Conservation (phyloP, 371 early-diverging fungal genomes). For the Phascolomyces articulosus region DNA sequence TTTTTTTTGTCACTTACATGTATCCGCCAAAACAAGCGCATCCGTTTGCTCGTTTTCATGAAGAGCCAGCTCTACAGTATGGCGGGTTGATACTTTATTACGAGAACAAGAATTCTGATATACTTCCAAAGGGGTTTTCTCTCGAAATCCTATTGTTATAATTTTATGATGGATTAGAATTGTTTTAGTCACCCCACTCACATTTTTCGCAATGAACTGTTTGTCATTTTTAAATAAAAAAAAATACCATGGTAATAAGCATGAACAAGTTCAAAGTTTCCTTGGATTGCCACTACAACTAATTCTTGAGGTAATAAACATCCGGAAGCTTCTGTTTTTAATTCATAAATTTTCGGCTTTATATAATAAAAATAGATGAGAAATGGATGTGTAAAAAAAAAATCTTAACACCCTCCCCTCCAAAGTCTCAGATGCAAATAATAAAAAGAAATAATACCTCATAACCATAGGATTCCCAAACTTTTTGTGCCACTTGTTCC, state of each 20-base stretch:
- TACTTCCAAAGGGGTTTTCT: constrained; percentile 21
- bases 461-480: constrained; percentile 31
- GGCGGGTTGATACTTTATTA: neutral
- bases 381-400: neutral
- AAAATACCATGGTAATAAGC: constrained; percentile 21
- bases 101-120: constrained; percentile 31
- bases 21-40: constrained; percentile 2
- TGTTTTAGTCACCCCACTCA: too few species aligned
- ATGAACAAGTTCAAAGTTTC: constrained; percentile 14
- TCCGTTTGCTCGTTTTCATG: neutral
- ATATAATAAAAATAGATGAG: neutral
- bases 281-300: constrained; percentile 13
- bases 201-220: neutral
- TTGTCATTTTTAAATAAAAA: neutral
- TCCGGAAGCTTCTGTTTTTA: constrained; percentile 12
- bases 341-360: constrained; percentile 25
- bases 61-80: constrained; percentile 1
- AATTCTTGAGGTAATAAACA: constrained; percentile 22
- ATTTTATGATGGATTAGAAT: neutral
- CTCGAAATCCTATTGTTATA: neutral
- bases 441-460: constrained; percentile 17
- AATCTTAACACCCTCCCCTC: neutral
- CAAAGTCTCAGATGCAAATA: neutral
- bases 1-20: constrained; percentile 4
- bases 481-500: constrained; percentile 19